Evolutionary conservation across 208 protist species (phyloP).

Genomic region (Crithidia brevicula): DNA sequence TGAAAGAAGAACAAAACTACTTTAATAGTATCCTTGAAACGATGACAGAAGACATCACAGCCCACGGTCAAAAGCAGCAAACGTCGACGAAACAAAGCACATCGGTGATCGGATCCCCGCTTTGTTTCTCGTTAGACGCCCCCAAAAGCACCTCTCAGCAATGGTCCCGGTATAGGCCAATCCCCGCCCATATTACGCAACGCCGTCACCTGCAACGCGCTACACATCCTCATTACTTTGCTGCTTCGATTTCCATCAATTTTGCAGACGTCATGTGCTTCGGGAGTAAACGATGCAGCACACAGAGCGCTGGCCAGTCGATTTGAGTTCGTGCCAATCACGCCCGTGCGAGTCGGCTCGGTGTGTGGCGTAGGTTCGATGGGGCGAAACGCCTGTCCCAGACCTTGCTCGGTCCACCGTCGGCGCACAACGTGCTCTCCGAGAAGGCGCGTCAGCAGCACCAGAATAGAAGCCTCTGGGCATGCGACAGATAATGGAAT

Average conservation of each 20-base stretch:
- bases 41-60: no score
- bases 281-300: background rate
- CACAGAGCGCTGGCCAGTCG: constrained; percentile 10
- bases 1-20: no score
- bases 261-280: background rate
- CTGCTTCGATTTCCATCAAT: no score
- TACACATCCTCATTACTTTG: background rate
- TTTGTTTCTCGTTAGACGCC: background rate
- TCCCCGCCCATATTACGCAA: constrained; percentile 23
- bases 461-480: constrained; percentile 15
- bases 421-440: constrained; percentile 34
- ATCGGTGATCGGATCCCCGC: background rate
- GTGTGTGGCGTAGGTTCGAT: constrained; percentile 6
- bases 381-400: constrained; percentile 36
- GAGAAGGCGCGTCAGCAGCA: constrained; percentile 32
- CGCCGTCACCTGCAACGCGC: constrained; percentile 6
- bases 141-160: constrained; percentile 6
- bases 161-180: constrained; percentile 18
- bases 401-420: constrained; percentile 23
- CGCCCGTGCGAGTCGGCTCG: background rate
- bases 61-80: no score
- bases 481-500: background rate
- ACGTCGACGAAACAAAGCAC: no score
- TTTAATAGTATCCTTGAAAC: no score
- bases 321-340: background rate